A percentile compares a stretch with the other conserved stretches of the same genome.
These are phyloP conservation scores for Xylaria sp. DNA, from an alignment of 2,329 filamentous ascomycete genomes.

Conservation along the genomic window DNA sequence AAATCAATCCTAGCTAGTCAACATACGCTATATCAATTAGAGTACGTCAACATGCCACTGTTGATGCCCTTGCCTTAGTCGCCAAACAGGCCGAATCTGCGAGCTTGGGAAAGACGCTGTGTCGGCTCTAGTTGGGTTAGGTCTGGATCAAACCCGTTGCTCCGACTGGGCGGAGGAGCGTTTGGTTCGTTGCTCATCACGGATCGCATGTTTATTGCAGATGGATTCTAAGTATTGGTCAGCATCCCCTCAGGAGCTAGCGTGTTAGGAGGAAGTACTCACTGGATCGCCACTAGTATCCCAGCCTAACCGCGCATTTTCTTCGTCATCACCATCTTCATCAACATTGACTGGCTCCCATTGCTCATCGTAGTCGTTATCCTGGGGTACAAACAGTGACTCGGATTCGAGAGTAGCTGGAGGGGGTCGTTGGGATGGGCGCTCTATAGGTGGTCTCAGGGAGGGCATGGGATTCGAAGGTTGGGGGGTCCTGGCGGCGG, in stretches of 20 bases:
- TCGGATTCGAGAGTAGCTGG: constrained; percentile 66
- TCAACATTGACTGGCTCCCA: constrained; percentile 73
- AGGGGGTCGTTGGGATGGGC: constrained; percentile 60
- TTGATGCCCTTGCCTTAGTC: constrained; percentile 30
- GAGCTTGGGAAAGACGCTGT: constrained; percentile 73
- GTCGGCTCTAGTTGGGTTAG: constrained; percentile 67
- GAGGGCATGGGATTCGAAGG: constrained; percentile 49
- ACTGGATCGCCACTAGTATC: constrained; percentile 71
- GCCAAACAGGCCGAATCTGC: constrained; percentile 51
- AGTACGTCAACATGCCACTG: not conserved
- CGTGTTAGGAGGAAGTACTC: constrained; percentile 38
- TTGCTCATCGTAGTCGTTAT: constrained; percentile 72
- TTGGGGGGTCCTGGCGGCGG: constrained; percentile 45
- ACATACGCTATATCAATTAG: constrained; percentile 6
- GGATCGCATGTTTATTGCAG: constrained; percentile 52
- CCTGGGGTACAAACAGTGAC: constrained; percentile 71
- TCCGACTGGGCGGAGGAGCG: constrained; percentile 33
- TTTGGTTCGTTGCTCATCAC: constrained; percentile 40
- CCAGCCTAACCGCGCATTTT: constrained; percentile 74
- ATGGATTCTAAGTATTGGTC: constrained; percentile 47
- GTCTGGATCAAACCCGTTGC: constrained; percentile 16
- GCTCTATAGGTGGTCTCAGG: constrained; percentile 41
- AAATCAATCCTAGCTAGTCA: not conserved
- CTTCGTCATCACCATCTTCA: constrained; percentile 67
- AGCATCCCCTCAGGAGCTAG: constrained; percentile 31